phyloP scores from a whole-genome alignment of 176 grass and related monocot species.

The Zea luxurians region DNA sequence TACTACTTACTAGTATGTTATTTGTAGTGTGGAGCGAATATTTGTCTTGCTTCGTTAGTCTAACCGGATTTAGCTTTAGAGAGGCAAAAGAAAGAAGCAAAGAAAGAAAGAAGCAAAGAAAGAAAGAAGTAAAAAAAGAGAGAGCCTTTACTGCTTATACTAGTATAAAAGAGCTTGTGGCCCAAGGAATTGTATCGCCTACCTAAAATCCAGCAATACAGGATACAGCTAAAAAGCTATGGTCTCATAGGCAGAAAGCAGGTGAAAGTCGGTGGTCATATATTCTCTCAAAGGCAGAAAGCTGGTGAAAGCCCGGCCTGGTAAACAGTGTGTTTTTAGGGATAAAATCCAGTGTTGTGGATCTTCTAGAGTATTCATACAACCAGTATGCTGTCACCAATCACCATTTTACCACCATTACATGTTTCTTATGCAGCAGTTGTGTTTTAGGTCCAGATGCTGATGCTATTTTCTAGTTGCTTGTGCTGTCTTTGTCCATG shows the following conservation, averaged over 20 bases:
- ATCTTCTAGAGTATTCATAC: neutral
- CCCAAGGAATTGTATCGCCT: slow-evolving; percentile 44
- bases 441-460: neutral
- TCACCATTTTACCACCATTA: neutral
- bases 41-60: slow-evolving; percentile 27
- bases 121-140: too few relatives aligned
- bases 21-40: slow-evolving; percentile 25
- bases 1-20: neutral
- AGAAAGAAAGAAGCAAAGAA: too few relatives aligned
- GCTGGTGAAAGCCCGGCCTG: neutral
- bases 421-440: neutral
- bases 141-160: neutral
- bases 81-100: too few relatives aligned
- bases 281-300: neutral
- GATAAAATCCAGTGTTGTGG: neutral
- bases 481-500: neutral
- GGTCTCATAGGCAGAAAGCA: slow-evolving; percentile 4
- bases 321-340: neutral
- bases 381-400: neutral
- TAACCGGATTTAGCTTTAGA: neutral
- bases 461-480: neutral
- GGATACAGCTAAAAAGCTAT: neutral
- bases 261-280: neutral
- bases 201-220: slow-evolving; percentile 12
- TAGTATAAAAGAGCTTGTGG: slow-evolving; percentile 1